Conservation (phyloP, 257 asterid genomes). For the Scutellaria minor region DNA sequence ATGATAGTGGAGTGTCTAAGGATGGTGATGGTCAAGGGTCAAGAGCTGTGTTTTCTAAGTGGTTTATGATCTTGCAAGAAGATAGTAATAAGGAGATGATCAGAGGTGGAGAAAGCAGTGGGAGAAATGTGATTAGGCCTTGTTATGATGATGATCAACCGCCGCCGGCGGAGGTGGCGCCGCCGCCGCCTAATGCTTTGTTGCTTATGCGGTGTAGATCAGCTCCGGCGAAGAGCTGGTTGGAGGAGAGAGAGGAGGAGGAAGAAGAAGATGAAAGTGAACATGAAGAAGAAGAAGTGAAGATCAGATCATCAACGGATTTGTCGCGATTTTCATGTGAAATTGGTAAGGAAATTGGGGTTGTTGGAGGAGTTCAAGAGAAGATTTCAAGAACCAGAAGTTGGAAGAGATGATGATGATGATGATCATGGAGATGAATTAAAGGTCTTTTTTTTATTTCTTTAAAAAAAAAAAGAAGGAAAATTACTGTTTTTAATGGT, state of each 20-base stretch:
- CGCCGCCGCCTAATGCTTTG: constrained; percentile 71
- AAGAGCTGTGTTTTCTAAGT: constrained; percentile 67
- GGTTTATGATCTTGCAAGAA: constrained; percentile 86
- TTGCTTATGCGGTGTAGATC: constrained; percentile 88
- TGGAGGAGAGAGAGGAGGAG: constrained; percentile 48
- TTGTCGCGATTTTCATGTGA: constrained; percentile 57
- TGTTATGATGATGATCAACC: not conserved
- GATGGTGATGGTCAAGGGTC: constrained; percentile 25
- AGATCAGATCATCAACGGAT: constrained; percentile 28
- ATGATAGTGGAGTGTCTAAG: constrained; percentile 18
- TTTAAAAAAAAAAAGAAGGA: too few species aligned
- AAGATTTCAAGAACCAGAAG: constrained; percentile 72
- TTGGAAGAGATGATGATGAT: constrained; percentile 63
- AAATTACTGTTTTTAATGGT: not conserved
- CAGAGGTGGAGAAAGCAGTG: too few species aligned
- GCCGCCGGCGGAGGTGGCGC: constrained; percentile 14
- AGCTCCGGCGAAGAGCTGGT: constrained; percentile 85
- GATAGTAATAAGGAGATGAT: constrained; percentile 18
- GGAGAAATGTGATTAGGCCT: constrained; percentile 11
- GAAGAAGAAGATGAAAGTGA: constrained; percentile 22
- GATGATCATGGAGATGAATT: constrained; percentile 17
- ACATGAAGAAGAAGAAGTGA: constrained; percentile 1
- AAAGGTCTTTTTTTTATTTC: not conserved
- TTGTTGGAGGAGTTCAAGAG: constrained; percentile 61
- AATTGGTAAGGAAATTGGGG: constrained; percentile 73